Evolutionary conservation across 2,329 filamentous ascomycete species (phyloP).

Genomic region (Zelopaecilomyces penicillatus): DNA sequence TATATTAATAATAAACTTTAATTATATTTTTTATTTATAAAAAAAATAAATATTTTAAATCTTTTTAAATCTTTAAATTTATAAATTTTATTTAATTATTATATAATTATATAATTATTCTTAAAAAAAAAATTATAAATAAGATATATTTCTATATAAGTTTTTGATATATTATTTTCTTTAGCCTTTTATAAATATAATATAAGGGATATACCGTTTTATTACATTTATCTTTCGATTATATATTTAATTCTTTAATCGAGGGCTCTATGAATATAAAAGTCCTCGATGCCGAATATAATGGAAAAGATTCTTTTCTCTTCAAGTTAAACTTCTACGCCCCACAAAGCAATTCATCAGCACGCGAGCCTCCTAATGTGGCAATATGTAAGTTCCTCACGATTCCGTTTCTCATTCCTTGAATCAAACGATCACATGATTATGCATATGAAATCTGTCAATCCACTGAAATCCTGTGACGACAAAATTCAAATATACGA

Average conservation of each 20-base stretch:
- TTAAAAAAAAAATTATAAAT: neutral
- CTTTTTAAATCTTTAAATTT: neutral
- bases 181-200: neutral
- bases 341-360: too few relatives aligned
- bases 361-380: constrained; percentile 1
- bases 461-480: constrained; percentile 46
- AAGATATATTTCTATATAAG: neutral
- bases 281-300: neutral
- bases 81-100: neutral
- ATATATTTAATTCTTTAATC: neutral
- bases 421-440: constrained; percentile 31
- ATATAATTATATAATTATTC: neutral
- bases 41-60: constrained; percentile 1
- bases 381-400: constrained; percentile 11
- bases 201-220: neutral
- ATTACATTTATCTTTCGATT: neutral
- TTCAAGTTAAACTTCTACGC: neutral
- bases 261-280: neutral
- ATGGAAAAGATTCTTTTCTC: neutral
- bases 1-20: constrained; percentile 1
- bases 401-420: neutral
- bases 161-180: neutral
- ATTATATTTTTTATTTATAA: neutral
- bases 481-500: constrained; percentile 35
- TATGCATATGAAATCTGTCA: constrained; percentile 49